Conservation (phyloP, 805 yeast species). For the Sugiyamaella floridensis region DNA sequence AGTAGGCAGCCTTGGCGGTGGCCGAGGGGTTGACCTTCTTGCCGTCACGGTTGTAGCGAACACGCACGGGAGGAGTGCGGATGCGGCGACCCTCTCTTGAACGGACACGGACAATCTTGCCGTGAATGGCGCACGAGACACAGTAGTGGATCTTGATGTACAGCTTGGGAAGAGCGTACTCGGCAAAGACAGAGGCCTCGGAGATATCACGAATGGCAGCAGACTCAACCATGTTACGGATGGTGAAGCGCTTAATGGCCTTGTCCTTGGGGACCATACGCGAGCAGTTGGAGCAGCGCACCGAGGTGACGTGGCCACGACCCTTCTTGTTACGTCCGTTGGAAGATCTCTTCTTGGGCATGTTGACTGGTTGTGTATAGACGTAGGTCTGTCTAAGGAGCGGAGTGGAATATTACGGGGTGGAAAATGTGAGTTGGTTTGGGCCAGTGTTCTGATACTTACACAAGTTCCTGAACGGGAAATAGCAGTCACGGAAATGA, state of each 20-base stretch:
- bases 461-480: background rate
- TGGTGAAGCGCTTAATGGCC: slow-evolving; percentile 99
- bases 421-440: background rate
- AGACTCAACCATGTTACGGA: slow-evolving; percentile 99
- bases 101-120: slow-evolving; percentile 99
- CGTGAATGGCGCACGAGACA: slow-evolving; percentile 99
- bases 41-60: slow-evolving; percentile 89
- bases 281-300: slow-evolving; percentile 99
- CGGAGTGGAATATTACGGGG: background rate
- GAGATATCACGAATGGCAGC: slow-evolving; percentile 99
- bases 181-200: slow-evolving; percentile 98
- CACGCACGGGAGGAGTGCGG: slow-evolving; percentile 99
- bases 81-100: slow-evolving; percentile 97
- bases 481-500: background rate
- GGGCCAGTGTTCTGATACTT: background rate
- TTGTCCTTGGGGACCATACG: slow-evolving; percentile 99
- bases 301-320: slow-evolving; percentile 99
- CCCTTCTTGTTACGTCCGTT: slow-evolving; percentile 99
- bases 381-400: background rate
- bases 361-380: slow-evolving; percentile 35
- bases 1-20: slow-evolving; percentile 89
- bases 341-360: slow-evolving; percentile 99
- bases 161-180: slow-evolving; percentile 98
- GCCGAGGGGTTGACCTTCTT: slow-evolving; percentile 95
- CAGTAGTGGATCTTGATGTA: slow-evolving; percentile 99